Evolutionary conservation across 2,329 filamentous ascomycete genomes (phyloP).

Genomic region (Ramichloridium luteum): DNA sequence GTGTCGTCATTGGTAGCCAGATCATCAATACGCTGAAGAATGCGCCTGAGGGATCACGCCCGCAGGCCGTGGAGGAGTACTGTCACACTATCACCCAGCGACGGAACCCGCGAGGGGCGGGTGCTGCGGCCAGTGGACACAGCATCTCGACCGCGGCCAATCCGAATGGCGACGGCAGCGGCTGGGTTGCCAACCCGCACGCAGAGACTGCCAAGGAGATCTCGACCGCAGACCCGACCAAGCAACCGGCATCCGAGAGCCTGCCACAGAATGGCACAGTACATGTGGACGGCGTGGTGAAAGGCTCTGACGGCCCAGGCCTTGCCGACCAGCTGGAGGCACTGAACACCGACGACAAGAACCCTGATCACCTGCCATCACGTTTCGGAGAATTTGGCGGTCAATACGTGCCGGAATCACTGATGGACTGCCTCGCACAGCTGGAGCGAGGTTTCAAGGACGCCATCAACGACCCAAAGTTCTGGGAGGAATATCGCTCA

Average conservation of each 20-base stretch:
- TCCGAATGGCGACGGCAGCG: slow-evolving; percentile 23
- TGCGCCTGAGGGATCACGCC: slow-evolving; percentile 52
- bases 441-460: slow-evolving; percentile 83
- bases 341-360: slow-evolving; percentile 51
- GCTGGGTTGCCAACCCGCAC: slow-evolving; percentile 22
- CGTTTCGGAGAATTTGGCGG: slow-evolving; percentile 94
- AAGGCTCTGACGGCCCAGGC: slow-evolving; percentile 46
- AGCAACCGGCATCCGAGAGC: slow-evolving; percentile 21
- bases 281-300: slow-evolving; percentile 57
- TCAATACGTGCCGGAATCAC: slow-evolving; percentile 91
- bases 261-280: slow-evolving; percentile 38
- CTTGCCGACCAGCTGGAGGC: slow-evolving; percentile 76
- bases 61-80: slow-evolving; percentile 72
- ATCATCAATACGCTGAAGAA: slow-evolving; percentile 72
- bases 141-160: slow-evolving; percentile 24
- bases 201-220: slow-evolving; percentile 22
- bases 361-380: slow-evolving; percentile 53
- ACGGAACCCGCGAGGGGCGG: slow-evolving; percentile 14
- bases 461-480: slow-evolving; percentile 73
- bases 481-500: slow-evolving; percentile 94
- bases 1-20: slow-evolving; percentile 92
- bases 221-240: slow-evolving; percentile 24
- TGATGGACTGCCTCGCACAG: slow-evolving; percentile 92
- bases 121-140: slow-evolving; percentile 12
- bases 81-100: slow-evolving; percentile 55